Base-by-base conservation (phyloP, 1,139 yeast genomes). In the Blastobotrys arbuscula region DNA sequence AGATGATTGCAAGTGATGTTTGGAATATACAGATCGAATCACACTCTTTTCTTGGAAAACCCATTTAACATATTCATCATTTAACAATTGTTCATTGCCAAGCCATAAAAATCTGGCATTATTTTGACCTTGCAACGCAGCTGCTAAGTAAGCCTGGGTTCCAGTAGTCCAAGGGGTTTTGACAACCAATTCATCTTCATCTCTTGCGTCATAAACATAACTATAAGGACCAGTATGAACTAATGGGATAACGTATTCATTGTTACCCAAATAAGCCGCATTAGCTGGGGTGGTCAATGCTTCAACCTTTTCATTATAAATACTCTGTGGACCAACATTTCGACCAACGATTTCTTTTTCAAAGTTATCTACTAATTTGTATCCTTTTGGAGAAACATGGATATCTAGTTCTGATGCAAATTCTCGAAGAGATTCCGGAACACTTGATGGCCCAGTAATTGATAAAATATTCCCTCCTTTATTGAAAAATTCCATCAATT, bases 101-200 rank as follows among this genome's bases (percentile, higher is more conserved):
- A 84, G 60, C 96, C 97, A 89, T 13, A 78, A 66, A 42, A 82
- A 74, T 59, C 99, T 81, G 2, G 95, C 87, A 61, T 87, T 88
- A 64, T 78, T 77, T 53, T 82, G 73, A 39, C 84, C 85, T 71
- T 94, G 98, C 61, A 88, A 77, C 1, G 82, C 94, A n/a, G 82
- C 95, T 21, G 82, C 79, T 49, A 86, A 64, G 63, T 73, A 81
- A 13, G 88, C 88, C 68, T 90, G 95, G 45, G 79, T 73, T 24
- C 98, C 98, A 43, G 82, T 72, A 10, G 87, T 82, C 96, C 97
- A 94, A 13, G 72, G 65, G 13, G 62, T 55, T 26, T 60, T 58
- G 24, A 62, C 61, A n/a, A 57, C 58, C 31, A 28, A 5, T 15
- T 52, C 54, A 8, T 76, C 61, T 31, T 81, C 84, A 42, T 72